Percentiles rank a stretch among this genome's conserved stretches.
phyloP scores from a whole-genome alignment of 306 rosid species.

The Cucurbita ficifolia region DNA sequence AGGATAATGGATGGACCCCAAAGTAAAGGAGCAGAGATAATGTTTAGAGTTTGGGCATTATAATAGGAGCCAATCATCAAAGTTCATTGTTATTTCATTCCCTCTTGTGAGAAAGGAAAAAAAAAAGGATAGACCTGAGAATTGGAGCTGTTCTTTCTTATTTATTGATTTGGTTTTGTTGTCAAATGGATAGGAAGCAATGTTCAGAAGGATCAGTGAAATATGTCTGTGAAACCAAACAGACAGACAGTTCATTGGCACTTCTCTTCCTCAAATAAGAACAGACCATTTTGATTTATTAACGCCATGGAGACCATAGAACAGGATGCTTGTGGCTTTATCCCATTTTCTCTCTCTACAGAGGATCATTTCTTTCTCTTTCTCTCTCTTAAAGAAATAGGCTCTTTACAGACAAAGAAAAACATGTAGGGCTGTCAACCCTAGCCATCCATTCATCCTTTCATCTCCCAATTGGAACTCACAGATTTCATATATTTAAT shows the following conservation, averaged over 20 bases:
- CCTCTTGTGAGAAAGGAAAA: neutral
- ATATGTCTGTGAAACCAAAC: constrained; percentile 15
- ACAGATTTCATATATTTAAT: neutral
- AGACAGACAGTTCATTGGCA: constrained; percentile 11
- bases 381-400: neutral
- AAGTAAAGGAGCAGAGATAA: neutral
- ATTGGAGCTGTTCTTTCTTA: constrained; percentile 6
- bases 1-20: constrained; percentile 5
- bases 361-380: neutral
- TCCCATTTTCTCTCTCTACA: constrained; percentile 8
- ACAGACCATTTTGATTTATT: constrained; percentile 8
- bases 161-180: constrained; percentile 25
- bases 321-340: constrained; percentile 33
- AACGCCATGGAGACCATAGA: constrained; percentile 25
- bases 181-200: constrained; percentile 42
- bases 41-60: neutral
- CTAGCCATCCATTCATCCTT: constrained; percentile 9
- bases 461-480: neutral
- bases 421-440: constrained; percentile 27
- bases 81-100: neutral
- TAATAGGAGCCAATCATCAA: neutral
- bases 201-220: constrained; percentile 21
- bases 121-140: neutral
- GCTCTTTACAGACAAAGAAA: constrained; percentile 1
- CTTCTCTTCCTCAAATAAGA: neutral